Evolutionary conservation across 768 basidiomycete species (phyloP), one percentile per base, ranked within the genome.

Genomic region (Tubosaeta sp.): DNA sequence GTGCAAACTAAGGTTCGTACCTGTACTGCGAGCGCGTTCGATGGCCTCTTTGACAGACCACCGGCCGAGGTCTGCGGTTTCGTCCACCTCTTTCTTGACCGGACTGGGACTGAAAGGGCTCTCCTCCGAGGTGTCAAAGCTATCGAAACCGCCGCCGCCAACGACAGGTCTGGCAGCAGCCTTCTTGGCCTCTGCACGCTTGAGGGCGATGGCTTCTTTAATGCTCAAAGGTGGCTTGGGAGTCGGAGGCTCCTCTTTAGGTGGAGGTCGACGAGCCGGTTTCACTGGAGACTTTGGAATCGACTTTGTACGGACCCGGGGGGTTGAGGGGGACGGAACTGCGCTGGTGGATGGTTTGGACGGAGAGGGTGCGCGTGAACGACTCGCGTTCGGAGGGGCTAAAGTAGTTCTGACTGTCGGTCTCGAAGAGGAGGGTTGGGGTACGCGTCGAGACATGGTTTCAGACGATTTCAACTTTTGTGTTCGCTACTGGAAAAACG

Each of bases 171-270:
- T 58, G 16, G 55, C 35, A 7, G 56, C 49, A 3, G 75, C 71
- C 61, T 88, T 91, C 71, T 85, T 89, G 0, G 84, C 86, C 62
- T 90, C 86, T 0, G 89, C 88, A 39, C 89, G 76, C 55, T 81
- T 88, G 42, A 88, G 71, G 2, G 89, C 89, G 63, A 92, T 90
- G 13, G 83, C 85, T 55, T 90, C 90, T 59, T 83, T 83, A 56
- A 91, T 77, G 62, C 78, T 88, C 29, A 79, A 52, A 34, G 65
- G 57, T 37, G 41, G 1, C 48, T 69, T 75, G 14, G 72, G 58
- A 16, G 77, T 52, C 33, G 58, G 65, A 7, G 60, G 44, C 25
- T 62, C 62, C 53, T 53, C 59, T 49, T 58, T 60, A 31, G 55
- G 58, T 1, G 55, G 59, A 45, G 59, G 48, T 31, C 67, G 58